Evolutionary conservation across 75 land plant genomes (phyloP), one percentile per base, ranked within the genome.

Genomic region (Pseudotsuga menziesii): DNA sequence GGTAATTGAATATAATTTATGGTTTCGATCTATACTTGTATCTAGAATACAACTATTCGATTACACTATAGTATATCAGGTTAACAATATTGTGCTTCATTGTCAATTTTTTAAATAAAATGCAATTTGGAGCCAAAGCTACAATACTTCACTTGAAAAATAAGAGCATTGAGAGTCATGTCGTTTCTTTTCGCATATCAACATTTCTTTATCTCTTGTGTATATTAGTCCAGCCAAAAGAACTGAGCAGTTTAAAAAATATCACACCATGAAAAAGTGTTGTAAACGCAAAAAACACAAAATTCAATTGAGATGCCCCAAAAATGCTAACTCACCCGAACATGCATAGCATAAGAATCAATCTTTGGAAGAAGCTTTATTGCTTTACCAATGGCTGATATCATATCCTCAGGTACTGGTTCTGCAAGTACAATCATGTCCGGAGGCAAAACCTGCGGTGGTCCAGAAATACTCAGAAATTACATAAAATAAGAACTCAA

Each of bases 341-440:
- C 73, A 75, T 97, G 99, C 99, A 97, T 97, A 26, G 52, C 86
- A 75, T 89, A 85, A 26, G 99, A 95, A 79, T 97, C 93, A 79
- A 94, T 95, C 54, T 72, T 82, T 27, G 99, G 99, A 84, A 97
- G 94, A 57, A 92, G 81, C 70, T 87, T 26, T 76, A 97, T 95
- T 15, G 99, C 99, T 74, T 83, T 88, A 23, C 70, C 84, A 22
- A 97, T 86, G 57, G 99, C 99, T 48, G 36, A 76, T 12, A 91
- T 96, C 92, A 97, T 92, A 78, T 94, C 91, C 77, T 67, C 70
- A 35, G 99, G 99, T 64, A 85, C 91, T 29, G 99, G 98, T 75
- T 91, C 92, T 76, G 99, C 95, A 77, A 97, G 89, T 22, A 97
- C 96, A 77, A 97, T 81, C 94, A 97, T 94, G 73, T 97, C 99